Evolutionary conservation across 331 rosid species (phyloP), one percentile per base, ranked within the genome.

Genomic region (Erythrophleum ivorense): DNA sequence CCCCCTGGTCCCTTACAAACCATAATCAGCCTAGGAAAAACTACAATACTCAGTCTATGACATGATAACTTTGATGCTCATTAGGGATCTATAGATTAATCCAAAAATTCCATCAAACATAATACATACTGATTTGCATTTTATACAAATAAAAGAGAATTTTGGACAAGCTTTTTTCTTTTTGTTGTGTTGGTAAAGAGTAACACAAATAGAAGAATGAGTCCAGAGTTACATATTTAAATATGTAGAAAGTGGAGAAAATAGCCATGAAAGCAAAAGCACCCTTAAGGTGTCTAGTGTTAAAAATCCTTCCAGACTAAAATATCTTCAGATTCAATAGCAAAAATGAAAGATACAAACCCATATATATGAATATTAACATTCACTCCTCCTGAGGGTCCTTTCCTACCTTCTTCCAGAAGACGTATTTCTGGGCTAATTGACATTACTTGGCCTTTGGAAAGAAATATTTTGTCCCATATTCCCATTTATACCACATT

Each of bases 81-180:
- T 29, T 43, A 13, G 29, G 40, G 43, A 71, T 31, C 76, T 55
- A 71, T 58, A 71, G 41, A 71, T 24, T 31, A 48, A 3, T 24
- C 76, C 24, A 54, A 71, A 24, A 13, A n/a, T 46, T 43, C 54
- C 76, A 71, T 71, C 53, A 48, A 48, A 9, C 53, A 48, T 48
- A 48, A 48, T 11, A 48, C 2, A 9, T 48, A 48, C 53, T 10
- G 3, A 48, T 8, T 48, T 11, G 15, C 53, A 48, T 48, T 10
- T 48, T 40, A 2, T 48, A 3, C 9, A 48, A 48, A 48, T 48
- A 48, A 48, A 5, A 48, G 3, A 48, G 41, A 59, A 29, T 24
- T 48, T 46, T 24, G 76, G 24, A 54, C 36, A 49, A 46, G 40
- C 57, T 70, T 38, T 38, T 38, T 38, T 43, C 7, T 7, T 43